Evolutionary conservation across 768 basidiomycete species (phyloP).

Genomic region (Boletus tylopilopsis): DNA sequence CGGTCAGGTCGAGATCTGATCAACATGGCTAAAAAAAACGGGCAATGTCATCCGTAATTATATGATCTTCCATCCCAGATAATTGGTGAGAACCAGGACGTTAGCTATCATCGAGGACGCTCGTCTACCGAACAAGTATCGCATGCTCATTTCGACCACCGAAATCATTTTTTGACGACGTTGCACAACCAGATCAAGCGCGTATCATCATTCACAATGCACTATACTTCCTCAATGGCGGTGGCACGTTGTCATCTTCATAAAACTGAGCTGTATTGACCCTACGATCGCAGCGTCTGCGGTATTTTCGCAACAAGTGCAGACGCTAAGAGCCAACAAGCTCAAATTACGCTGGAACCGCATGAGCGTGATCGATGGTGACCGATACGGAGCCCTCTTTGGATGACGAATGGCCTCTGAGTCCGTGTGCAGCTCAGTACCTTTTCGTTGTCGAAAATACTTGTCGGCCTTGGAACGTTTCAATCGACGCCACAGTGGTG

Average conservation of each 20-base stretch:
- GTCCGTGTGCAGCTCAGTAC: constrained; percentile 41
- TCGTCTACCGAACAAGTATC: constrained; percentile 92
- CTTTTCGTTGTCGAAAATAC: too few relatives aligned
- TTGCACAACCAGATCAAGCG: constrained; percentile 98
- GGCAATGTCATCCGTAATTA: constrained; percentile 96
- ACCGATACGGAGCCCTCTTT: constrained; percentile 43
- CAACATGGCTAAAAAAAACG: constrained; percentile 99
- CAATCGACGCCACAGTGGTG: too few relatives aligned
- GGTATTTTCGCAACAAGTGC: constrained; percentile 86
- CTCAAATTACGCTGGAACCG: constrained; percentile 95
- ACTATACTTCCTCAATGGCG: constrained; percentile 92
- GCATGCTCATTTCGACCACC: constrained; percentile 92
- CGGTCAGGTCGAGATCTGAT: constrained; percentile 97
- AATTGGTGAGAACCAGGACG: constrained; percentile 3
- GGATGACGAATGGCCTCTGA: background rate
- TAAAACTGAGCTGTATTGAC: constrained; percentile 99
- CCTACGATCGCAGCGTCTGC: constrained; percentile 89
- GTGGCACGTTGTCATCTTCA: constrained; percentile 93
- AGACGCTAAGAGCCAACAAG: constrained; percentile 67
- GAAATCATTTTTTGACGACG: constrained; percentile 98
- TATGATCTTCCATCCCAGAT: background rate
- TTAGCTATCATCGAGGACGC: constrained; percentile 96
- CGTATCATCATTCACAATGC: constrained; percentile 94
- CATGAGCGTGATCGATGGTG: constrained; percentile 90
- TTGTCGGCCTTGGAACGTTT: too few relatives aligned